A percentile compares a stretch with the other conserved stretches of the same genome.
Conservation (phyloP, 495 filamentous ascomycete species). For the Tirmania nivea region DNA sequence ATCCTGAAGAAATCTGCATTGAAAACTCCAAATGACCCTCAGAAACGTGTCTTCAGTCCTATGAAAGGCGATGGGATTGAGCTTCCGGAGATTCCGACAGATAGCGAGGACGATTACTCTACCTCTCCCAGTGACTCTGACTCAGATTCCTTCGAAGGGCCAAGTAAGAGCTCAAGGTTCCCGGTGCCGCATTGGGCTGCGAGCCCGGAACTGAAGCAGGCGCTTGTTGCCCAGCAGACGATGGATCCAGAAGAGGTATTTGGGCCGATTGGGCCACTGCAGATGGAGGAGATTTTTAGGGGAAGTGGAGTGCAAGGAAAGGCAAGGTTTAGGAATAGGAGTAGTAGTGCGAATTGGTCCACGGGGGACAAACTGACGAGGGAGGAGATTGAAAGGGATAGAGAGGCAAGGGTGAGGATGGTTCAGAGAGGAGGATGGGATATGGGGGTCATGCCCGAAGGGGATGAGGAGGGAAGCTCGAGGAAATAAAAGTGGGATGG, state of each 20-base stretch:
- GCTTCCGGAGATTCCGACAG: constrained; percentile 72
- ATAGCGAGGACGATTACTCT: constrained; percentile 33
- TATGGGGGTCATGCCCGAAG: constrained; percentile 24
- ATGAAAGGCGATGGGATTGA: constrained; percentile 61
- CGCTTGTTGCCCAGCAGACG: constrained; percentile 54
- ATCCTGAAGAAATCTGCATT: constrained; percentile 22
- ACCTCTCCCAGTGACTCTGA: constrained; percentile 22
- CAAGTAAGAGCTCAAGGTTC: constrained; percentile 23
- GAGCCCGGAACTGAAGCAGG: constrained; percentile 47
- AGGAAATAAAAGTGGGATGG: no score
- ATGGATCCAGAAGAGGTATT: constrained; percentile 76
- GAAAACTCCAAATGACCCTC: constrained; percentile 37
- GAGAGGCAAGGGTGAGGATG: constrained; percentile 59
- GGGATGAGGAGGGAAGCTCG: no score
- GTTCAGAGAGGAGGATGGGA: constrained; percentile 71
- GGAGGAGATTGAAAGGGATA: constrained; percentile 63
- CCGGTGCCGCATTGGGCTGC: constrained; percentile 62
- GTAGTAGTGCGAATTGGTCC: constrained; percentile 84
- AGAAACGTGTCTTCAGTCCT: neutral
- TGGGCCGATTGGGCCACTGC: constrained; percentile 61
- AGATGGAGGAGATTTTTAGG: constrained; percentile 89
- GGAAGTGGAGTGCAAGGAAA: constrained; percentile 28
- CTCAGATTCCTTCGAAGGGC: constrained; percentile 39
- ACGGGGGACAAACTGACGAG: constrained; percentile 71
- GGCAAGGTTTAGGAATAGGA: constrained; percentile 65